Conservation (phyloP, 139 green algal species). For the Volvox africanus region DNA sequence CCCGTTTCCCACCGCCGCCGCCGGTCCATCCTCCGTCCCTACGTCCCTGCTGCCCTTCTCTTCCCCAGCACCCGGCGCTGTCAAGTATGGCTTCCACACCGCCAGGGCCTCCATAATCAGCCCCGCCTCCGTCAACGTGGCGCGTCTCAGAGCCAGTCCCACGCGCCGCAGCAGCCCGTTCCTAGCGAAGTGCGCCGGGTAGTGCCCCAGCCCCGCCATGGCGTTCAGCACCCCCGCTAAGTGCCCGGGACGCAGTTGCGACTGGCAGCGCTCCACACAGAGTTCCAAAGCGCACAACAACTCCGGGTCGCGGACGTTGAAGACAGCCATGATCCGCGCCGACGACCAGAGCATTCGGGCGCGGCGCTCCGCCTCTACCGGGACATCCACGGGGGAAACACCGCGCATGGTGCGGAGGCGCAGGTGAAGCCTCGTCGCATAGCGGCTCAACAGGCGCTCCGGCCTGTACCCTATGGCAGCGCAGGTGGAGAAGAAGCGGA, state of each 20-base stretch:
- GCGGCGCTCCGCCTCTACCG: neutral
- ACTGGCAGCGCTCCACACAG: neutral
- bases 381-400: neutral
- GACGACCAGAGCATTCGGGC: conserved; percentile 6
- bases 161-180: conserved; percentile 3
- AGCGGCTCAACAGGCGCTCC: neutral
- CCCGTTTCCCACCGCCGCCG: neutral
- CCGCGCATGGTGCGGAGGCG: neutral
- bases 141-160: neutral
- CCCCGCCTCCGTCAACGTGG: neutral
- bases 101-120: conserved; percentile 13
- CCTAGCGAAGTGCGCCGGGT: neutral
- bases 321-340: neutral
- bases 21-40: neutral
- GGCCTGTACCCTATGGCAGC: neutral
- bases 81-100: neutral
- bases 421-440: neutral
- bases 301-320: neutral
- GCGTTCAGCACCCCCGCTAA: conserved; percentile 8
- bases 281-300: neutral
- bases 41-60: neutral
- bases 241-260: neutral
- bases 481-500: conserved; percentile 28
- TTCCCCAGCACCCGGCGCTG: neutral
- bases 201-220: conserved; percentile 25